phyloP scores from a whole-genome alignment of 805 yeast species.

The Wickerhamiella azyma region DNA sequence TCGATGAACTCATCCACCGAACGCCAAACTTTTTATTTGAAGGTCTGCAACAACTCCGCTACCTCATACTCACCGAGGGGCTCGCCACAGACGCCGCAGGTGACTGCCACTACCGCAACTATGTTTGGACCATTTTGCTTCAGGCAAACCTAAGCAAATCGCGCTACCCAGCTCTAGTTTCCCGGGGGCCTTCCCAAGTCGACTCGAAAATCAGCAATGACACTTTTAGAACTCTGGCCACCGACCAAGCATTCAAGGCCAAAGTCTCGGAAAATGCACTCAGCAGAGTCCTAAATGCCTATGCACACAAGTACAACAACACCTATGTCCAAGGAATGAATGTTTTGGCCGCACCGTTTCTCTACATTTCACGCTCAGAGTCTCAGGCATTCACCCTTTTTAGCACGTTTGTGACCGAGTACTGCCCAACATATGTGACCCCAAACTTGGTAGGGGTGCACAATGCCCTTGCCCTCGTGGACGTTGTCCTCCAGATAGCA shows the following conservation, averaged over 20 bases:
- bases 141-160: slow-evolving; percentile 47
- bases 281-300: slow-evolving; percentile 56
- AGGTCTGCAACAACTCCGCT: slow-evolving; percentile 40
- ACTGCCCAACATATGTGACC: slow-evolving; percentile 65
- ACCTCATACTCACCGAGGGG: slow-evolving; percentile 39
- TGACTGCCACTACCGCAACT: slow-evolving; percentile 52
- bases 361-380: slow-evolving; percentile 63
- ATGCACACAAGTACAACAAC: slow-evolving; percentile 30
- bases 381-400: slow-evolving; percentile 73
- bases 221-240: slow-evolving; percentile 71
- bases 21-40: slow-evolving; percentile 33
- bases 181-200: slow-evolving; percentile 43
- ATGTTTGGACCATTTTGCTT: slow-evolving; percentile 69
- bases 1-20: slow-evolving; percentile 34
- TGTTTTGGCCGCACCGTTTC: slow-evolving; percentile 70
- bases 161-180: slow-evolving; percentile 39
- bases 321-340: slow-evolving; percentile 76
- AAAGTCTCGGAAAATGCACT: slow-evolving; percentile 59
- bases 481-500: slow-evolving; percentile 50
- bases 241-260: slow-evolving; percentile 49
- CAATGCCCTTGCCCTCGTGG: slow-evolving; percentile 61
- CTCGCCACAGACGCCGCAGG: slow-evolving; percentile 15
- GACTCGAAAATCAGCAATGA: slow-evolving; percentile 68
- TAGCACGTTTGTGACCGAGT: slow-evolving; percentile 42
- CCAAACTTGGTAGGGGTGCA: slow-evolving; percentile 73